phyloP scores from a whole-genome alignment of 768 basidiomycete species.

The Pulveroboletus sp. region DNA sequence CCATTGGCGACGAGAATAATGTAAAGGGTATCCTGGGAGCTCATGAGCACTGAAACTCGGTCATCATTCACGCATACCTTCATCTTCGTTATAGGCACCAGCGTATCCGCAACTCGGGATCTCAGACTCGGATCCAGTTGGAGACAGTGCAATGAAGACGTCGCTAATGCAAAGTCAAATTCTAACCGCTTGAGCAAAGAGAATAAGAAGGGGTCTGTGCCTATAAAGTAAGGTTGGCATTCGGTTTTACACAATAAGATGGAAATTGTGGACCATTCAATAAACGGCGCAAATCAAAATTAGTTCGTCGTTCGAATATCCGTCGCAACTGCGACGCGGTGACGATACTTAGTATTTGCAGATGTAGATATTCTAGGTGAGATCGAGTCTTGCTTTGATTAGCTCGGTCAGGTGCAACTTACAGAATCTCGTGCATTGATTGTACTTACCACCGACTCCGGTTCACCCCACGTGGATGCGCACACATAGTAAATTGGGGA shows the following conservation, averaged over 20 bases:
- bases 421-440: background rate
- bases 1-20: slow-evolving; percentile 79
- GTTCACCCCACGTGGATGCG: slow-evolving; percentile 91
- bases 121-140: slow-evolving; percentile 68
- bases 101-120: slow-evolving; percentile 70
- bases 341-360: slow-evolving; percentile 90
- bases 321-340: slow-evolving; percentile 79
- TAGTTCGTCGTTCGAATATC: slow-evolving; percentile 86
- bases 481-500: slow-evolving; percentile 91
- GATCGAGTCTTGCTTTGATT: slow-evolving; percentile 79
- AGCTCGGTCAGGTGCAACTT: slow-evolving; percentile 29
- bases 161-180: slow-evolving; percentile 76
- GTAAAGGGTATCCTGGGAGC: slow-evolving; percentile 80
- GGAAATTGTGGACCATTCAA: slow-evolving; percentile 50
- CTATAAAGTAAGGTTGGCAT: slow-evolving; percentile 36
- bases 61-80: slow-evolving; percentile 48
- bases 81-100: slow-evolving; percentile 80
- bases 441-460: slow-evolving; percentile 85
- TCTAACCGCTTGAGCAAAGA: slow-evolving; percentile 71
- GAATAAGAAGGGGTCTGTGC: slow-evolving; percentile 78
- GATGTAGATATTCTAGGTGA: slow-evolving; percentile 93
- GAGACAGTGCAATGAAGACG: slow-evolving; percentile 78
- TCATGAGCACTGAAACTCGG: background rate
- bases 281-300: slow-evolving; percentile 84
- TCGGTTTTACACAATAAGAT: background rate